Evolutionary conservation across 2,329 filamentous ascomycete genomes (phyloP).

Genomic region (Venturia pyrina): DNA sequence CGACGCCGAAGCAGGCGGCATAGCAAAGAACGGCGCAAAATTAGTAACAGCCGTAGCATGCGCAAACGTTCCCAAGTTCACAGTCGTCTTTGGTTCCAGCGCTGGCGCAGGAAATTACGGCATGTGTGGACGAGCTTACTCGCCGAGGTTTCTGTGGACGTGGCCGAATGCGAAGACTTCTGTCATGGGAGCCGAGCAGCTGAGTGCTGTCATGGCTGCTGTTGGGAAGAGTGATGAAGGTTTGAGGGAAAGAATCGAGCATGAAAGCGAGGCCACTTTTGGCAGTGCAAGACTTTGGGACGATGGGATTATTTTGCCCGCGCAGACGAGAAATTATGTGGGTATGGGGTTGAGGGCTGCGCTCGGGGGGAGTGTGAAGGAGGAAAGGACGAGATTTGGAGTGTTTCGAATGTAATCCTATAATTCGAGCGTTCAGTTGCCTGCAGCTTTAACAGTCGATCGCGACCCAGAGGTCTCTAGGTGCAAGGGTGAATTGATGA

Average conservation of each 20-base stretch:
- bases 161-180: constrained; percentile 96
- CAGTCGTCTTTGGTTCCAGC: constrained; percentile 85
- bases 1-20: constrained; percentile 85
- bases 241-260: constrained; percentile 74
- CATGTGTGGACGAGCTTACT: constrained; percentile 92
- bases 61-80: constrained; percentile 92
- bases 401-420: constrained; percentile 30
- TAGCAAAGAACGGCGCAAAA: constrained; percentile 96
- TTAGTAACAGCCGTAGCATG: constrained; percentile 91
- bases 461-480: too few species aligned
- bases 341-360: constrained; percentile 39
- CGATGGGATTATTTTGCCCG: constrained; percentile 41
- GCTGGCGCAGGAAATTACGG: constrained; percentile 96
- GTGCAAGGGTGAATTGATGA: too few species aligned
- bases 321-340: constrained; percentile 38
- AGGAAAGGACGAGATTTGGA: constrained; percentile 24
- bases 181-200: constrained; percentile 92
- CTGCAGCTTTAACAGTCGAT: too few species aligned
- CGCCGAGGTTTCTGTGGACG: constrained; percentile 86
- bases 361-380: constrained; percentile 22
- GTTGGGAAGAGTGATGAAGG: constrained; percentile 79
- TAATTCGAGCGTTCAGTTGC: too few species aligned
- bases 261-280: constrained; percentile 80
- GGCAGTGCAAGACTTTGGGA: constrained; percentile 85
- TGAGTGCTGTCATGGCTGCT: constrained; percentile 87